A percentile compares a stretch with the other conserved stretches of the same genome.
phyloP scores from a whole-genome alignment of 176 grass and related monocot genomes.

The Lolium perenne region DNA sequence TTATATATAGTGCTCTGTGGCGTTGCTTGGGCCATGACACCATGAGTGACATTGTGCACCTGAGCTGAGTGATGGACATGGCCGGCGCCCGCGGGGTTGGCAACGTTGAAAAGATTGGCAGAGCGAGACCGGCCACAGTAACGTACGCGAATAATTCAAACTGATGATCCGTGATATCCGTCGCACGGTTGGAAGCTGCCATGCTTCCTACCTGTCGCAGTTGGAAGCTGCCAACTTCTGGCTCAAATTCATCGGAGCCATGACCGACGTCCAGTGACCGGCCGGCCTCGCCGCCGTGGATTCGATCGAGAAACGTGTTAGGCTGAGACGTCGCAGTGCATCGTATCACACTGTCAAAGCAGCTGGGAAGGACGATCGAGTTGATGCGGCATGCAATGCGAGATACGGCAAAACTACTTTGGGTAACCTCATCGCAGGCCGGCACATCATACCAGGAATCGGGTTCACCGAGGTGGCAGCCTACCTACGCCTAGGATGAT shows the following conservation, averaged over 20 bases:
- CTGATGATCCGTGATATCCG: neutral
- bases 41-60: constrained; percentile 30
- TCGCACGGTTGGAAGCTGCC: neutral
- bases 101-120: constrained; percentile 19
- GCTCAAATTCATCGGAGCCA: neutral
- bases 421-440: constrained; percentile 6
- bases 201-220: neutral
- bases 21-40: neutral
- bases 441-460: constrained; percentile 16
- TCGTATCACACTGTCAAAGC: constrained; percentile 21
- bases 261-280: neutral
- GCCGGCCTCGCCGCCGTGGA: neutral
- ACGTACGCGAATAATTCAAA: constrained; percentile 12
- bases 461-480: neutral
- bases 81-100: constrained; percentile 21
- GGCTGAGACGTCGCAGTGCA: neutral
- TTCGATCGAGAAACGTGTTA: constrained; percentile 29
- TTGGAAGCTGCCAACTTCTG: constrained; percentile 34
- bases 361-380: neutral
- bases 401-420: constrained; percentile 8
- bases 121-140: neutral
- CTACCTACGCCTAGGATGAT: too few relatives aligned
- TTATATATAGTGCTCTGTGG: constrained; percentile 48
- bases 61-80: constrained; percentile 29
- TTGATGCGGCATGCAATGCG: neutral